Percentiles rank a stretch among this genome's conserved stretches.
Evolutionary conservation across 2,329 filamentous ascomycete species (phyloP).

Genomic region (Ophiostoma australiae): DNA sequence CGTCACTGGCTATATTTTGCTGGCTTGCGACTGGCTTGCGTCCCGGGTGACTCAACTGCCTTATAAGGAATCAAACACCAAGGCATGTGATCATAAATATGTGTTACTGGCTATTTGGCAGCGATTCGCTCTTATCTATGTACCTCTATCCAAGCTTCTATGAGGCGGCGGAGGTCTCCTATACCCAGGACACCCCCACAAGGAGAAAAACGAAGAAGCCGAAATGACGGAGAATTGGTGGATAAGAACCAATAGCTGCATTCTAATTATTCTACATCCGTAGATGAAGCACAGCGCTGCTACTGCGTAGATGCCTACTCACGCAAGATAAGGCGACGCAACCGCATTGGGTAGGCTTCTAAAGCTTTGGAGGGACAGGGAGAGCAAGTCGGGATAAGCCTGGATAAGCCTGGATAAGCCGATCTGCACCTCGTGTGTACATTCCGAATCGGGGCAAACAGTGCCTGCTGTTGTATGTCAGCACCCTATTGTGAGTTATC

Average conservation of each 20-base stretch:
- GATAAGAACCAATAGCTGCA: background rate
- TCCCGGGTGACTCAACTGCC: background rate
- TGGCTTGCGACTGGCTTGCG: background rate
- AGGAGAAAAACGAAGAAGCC: background rate
- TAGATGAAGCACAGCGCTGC: background rate
- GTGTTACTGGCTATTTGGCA: background rate
- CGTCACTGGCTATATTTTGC: background rate
- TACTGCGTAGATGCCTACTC: background rate
- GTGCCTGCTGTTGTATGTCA: background rate
- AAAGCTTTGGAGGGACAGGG: background rate
- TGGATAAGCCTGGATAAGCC: background rate
- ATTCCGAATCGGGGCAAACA: conserved; percentile 11
- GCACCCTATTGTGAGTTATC: background rate
- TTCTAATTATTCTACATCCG: background rate
- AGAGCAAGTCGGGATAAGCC: background rate
- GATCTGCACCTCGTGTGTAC: conserved; percentile 9
- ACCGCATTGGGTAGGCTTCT: conserved; percentile 7
- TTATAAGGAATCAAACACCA: background rate
- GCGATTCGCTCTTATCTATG: background rate
- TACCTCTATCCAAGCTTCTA: background rate
- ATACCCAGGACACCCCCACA: background rate
- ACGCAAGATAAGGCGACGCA: conserved; percentile 15
- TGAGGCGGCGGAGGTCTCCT: background rate
- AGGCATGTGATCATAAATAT: background rate
- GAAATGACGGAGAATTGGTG: background rate